Evolutionary conservation across 495 filamentous ascomycete species (phyloP), one percentile per base, ranked within the genome.

Genomic region (Podospora didyma): DNA sequence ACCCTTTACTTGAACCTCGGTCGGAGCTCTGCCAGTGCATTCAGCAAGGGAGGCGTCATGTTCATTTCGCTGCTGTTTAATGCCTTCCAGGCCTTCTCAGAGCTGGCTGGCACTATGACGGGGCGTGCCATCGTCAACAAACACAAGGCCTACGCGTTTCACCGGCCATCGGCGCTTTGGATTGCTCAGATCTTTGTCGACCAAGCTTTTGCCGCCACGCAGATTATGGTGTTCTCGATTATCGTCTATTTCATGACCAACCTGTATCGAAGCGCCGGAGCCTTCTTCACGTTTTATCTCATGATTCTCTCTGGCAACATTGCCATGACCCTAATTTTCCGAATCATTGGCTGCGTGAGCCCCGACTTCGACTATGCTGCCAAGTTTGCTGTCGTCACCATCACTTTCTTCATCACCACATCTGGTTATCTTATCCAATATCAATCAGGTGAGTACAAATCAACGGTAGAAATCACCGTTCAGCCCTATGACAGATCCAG

Each of bases 341-440:
- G 89, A 57, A 89, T 87, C 1, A 81, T 91, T 12, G 89, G 85
- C 19, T 92, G 88, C 62, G 53, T 94, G 12, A 88, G 87, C 54
- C 88, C 90, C 0, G 88, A 90, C 58, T 94, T 94, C 57, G 89
- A 94, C 62, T 90, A 88, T 48, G 89, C 89, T 9, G 88, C 91
- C 64, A 90, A 89, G 67, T 88, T 90, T 62, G 90, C 86, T 2
- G 82, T 85, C 7, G 76, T 88, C 1, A 82, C 88, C 23, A 89
- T 95, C 62, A 91, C 88, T 0, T 68, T 92, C 16, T 89, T 91
- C 65, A 83, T 95, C 31, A 66, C 89, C 37, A 93, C 89, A 0
- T 85, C 82, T 5, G 90, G 90, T 10, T 94, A 94, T 70, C 70
- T 92, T 12, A 89, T 93, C 55, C 87, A 90, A 57, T 90, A 83